Evolutionary conservation across 345 rosid genomes (phyloP).

Genomic region (Geranium brycei): DNA sequence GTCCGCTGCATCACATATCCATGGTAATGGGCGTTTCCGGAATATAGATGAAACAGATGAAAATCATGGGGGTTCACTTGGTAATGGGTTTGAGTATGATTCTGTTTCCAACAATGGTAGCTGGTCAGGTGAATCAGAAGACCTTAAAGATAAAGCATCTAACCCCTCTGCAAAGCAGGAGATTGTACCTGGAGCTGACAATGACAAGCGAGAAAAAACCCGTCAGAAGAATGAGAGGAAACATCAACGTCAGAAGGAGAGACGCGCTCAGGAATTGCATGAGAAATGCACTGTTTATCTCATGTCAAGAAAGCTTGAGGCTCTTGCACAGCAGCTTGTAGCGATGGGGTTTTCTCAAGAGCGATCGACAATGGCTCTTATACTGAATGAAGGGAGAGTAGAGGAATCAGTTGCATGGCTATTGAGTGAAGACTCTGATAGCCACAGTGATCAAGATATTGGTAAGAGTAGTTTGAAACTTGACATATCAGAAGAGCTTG

Average conservation of each 20-base stretch:
- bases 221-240: conserved; percentile 87
- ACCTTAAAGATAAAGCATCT: conserved; percentile 3
- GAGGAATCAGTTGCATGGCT: conserved; percentile 83
- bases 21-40: too few species aligned
- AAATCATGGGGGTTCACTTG: too few species aligned
- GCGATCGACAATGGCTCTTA: conserved; percentile 69
- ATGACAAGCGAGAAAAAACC: conserved; percentile 68
- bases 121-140: too few species aligned
- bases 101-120: too few species aligned
- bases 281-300: conserved; percentile 70
- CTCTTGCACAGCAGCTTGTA: conserved; percentile 70
- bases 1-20: too few species aligned
- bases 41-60: too few species aligned
- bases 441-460: conserved; percentile 27
- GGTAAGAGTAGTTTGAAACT: conserved; percentile 55
- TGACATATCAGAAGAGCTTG: conserved; percentile 77
- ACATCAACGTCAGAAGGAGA: conserved; percentile 88
- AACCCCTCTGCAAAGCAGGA: conserved; percentile 38
- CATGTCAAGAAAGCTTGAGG: conserved; percentile 81
- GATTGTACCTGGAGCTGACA: conserved; percentile 57
- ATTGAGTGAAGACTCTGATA: conserved; percentile 54
- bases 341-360: conserved; percentile 84
- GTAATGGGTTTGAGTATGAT: too few species aligned
- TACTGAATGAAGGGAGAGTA: conserved; percentile 72
- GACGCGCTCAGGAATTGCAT: conserved; percentile 73